Evolutionary conservation across 2,329 filamentous ascomycete genomes (phyloP).

Genomic region (Ceratocystis harringtonii): DNA sequence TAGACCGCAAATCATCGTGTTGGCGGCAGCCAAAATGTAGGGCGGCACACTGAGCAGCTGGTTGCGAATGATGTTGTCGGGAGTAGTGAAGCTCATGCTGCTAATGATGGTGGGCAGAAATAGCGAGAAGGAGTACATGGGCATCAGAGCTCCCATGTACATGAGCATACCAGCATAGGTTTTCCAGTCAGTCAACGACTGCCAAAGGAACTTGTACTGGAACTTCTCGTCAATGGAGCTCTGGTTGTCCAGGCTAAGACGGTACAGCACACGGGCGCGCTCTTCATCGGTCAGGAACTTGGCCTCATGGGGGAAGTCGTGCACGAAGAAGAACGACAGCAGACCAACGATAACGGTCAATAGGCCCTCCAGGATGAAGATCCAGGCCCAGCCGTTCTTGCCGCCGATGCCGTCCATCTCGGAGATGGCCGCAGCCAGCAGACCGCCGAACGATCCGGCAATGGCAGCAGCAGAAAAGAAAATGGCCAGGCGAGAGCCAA

Average conservation of each 20-base stretch:
- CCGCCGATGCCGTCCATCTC: conserved; percentile 51
- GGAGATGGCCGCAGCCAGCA: conserved; percentile 56
- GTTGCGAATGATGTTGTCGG: conserved; percentile 25
- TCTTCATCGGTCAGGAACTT: conserved; percentile 57
- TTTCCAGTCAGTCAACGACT: conserved; percentile 67
- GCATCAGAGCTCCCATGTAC: conserved; percentile 61
- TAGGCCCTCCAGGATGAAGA: conserved; percentile 56
- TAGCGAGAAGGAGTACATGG: conserved; percentile 60
- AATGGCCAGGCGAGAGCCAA: conserved; percentile 63
- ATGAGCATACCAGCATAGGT: conserved; percentile 60
- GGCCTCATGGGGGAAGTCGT: conserved; percentile 68
- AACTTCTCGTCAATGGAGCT: conserved; percentile 64
- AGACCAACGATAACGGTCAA: conserved; percentile 54
- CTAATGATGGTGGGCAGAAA: conserved; percentile 70
- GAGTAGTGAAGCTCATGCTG: conserved; percentile 29
- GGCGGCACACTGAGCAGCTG: conserved; percentile 35
- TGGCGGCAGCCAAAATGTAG: conserved; percentile 27
- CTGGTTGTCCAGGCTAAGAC: conserved; percentile 58
- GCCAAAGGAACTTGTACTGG: conserved; percentile 56
- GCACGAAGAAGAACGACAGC: conserved; percentile 59
- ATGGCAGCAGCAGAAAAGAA: conserved; percentile 75
- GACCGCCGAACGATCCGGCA: conserved; percentile 62
- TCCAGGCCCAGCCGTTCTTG: conserved; percentile 46
- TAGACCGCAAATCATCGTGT: conserved; percentile 37
- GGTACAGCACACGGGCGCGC: conserved; percentile 53